Evolutionary conservation across 2,329 filamentous ascomycete species (phyloP).

Genomic region (Camillea tinctor): DNA sequence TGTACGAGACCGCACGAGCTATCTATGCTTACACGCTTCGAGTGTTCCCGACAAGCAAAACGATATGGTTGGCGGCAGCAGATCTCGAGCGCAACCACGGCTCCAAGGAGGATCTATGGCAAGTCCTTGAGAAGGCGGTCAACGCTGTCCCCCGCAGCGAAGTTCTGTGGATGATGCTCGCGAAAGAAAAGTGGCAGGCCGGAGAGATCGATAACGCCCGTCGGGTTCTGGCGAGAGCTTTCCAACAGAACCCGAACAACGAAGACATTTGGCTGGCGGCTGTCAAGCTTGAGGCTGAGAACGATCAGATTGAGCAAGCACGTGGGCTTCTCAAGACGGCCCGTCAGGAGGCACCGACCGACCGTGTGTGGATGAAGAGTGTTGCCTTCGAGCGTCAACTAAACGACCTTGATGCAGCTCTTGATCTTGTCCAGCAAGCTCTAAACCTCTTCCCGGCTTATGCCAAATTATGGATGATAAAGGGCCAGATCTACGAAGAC

Average conservation of each 20-base stretch:
- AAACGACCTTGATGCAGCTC: constrained; percentile 73
- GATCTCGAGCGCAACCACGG: constrained; percentile 91
- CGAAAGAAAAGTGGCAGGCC: constrained; percentile 89
- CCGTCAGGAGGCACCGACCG: constrained; percentile 84
- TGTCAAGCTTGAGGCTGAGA: constrained; percentile 93
- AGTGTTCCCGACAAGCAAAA: constrained; percentile 84
- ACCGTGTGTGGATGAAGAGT: constrained; percentile 96
- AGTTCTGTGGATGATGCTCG: constrained; percentile 92
- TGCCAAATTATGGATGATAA: constrained; percentile 96
- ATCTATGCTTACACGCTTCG: constrained; percentile 91
- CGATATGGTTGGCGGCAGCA: constrained; percentile 85
- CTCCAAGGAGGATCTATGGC: constrained; percentile 76
- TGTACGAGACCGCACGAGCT: constrained; percentile 85
- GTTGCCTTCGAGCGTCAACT: constrained; percentile 89
- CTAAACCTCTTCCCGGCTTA: constrained; percentile 82
- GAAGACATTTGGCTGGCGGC: constrained; percentile 98
- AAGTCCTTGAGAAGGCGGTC: constrained; percentile 87
- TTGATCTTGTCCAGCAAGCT: constrained; percentile 84
- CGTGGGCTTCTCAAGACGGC: constrained; percentile 79
- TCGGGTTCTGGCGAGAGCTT: constrained; percentile 80
- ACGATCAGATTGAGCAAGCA: constrained; percentile 77
- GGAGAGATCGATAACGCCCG: constrained; percentile 86
- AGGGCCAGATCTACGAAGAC: constrained; percentile 94
- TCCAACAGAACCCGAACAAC: constrained; percentile 93
- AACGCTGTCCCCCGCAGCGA: constrained; percentile 91